Evolutionary conservation across 2,329 filamentous ascomycete species (phyloP).

Genomic region (Rutstroemia sydowiana): DNA sequence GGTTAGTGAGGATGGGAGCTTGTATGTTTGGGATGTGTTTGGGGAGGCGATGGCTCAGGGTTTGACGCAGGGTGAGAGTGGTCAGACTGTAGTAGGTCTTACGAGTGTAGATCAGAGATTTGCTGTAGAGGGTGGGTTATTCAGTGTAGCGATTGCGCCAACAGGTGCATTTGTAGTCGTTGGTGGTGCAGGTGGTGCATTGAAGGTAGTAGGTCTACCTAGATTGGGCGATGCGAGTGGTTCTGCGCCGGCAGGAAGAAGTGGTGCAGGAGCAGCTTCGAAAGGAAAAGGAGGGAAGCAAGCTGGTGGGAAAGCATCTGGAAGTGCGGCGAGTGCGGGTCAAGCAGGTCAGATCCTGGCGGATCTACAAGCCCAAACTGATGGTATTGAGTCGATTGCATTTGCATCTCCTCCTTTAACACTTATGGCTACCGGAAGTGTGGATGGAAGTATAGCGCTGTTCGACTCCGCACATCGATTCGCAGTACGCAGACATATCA

Average conservation of each 20-base stretch:
- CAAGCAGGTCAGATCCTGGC: constrained; percentile 72
- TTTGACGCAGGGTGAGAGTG: constrained; percentile 45
- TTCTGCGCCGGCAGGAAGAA: constrained; percentile 21
- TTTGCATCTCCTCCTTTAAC: constrained; percentile 49
- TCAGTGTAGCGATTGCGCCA: constrained; percentile 78
- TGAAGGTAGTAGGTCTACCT: constrained; percentile 80
- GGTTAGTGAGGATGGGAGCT: constrained; percentile 77
- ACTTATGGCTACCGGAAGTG: constrained; percentile 57
- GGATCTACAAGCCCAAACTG: constrained; percentile 69
- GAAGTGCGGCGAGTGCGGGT: constrained; percentile 36
- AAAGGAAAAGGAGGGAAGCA: constrained; percentile 25
- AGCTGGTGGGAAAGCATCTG: constrained; percentile 33
- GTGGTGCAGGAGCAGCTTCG: constrained; percentile 19
- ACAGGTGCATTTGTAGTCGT: constrained; percentile 73
- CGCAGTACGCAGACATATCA: constrained; percentile 74
- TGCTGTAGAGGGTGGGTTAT: constrained; percentile 83
- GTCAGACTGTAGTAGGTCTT: constrained; percentile 65
- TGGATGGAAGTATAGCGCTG: constrained; percentile 72
- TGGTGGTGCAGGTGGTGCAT: constrained; percentile 78
- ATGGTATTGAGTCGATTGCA: constrained; percentile 71
- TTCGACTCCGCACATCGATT: constrained; percentile 85
- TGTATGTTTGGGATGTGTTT: constrained; percentile 76
- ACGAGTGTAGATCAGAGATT: constrained; percentile 84
- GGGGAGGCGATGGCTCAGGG: constrained; percentile 40
- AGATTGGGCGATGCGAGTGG: constrained; percentile 35